Evolutionary conservation across 2,329 filamentous ascomycete species (phyloP).

Genomic region (Onygena corvina): DNA sequence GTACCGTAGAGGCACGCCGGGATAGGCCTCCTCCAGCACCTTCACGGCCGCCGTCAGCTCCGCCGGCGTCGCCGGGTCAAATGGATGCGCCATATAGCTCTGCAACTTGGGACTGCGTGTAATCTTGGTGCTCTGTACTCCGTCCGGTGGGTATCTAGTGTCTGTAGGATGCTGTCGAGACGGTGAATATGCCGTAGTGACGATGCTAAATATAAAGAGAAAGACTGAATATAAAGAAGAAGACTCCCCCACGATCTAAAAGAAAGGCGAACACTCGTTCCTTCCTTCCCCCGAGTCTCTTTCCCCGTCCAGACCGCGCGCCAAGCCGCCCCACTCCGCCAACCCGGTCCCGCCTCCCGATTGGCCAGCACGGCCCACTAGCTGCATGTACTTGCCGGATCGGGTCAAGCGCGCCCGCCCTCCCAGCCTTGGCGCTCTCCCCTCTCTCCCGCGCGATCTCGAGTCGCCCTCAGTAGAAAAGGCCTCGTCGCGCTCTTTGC

Average conservation of each 20-base stretch:
- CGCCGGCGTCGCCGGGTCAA: constrained; percentile 30
- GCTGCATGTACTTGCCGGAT: background rate
- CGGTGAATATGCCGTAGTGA: background rate
- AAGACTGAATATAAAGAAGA: background rate
- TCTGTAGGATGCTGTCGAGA: too few relatives aligned
- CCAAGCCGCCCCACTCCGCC: background rate
- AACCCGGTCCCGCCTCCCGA: background rate
- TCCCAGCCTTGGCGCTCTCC: background rate
- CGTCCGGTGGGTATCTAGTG: too few relatives aligned
- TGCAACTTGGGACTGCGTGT: too few relatives aligned
- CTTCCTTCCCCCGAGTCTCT: background rate
- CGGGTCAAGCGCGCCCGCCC: background rate
- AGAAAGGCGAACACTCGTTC: background rate
- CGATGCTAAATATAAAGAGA: background rate
- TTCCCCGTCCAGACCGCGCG: background rate
- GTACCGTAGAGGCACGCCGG: constrained; percentile 36
- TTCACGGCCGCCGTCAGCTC: constrained; percentile 32
- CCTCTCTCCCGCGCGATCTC: background rate
- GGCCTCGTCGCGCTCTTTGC: too few relatives aligned
- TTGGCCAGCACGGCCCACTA: background rate
- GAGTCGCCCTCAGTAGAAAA: too few relatives aligned
- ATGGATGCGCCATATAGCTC: constrained; percentile 27
- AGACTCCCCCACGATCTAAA: too few relatives aligned
- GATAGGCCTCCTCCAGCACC: constrained; percentile 28
- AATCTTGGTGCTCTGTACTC: too few relatives aligned